These are phyloP conservation scores for Metschnikowia similis DNA, from an alignment of 805 yeast species.

Conservation along the genomic window DNA sequence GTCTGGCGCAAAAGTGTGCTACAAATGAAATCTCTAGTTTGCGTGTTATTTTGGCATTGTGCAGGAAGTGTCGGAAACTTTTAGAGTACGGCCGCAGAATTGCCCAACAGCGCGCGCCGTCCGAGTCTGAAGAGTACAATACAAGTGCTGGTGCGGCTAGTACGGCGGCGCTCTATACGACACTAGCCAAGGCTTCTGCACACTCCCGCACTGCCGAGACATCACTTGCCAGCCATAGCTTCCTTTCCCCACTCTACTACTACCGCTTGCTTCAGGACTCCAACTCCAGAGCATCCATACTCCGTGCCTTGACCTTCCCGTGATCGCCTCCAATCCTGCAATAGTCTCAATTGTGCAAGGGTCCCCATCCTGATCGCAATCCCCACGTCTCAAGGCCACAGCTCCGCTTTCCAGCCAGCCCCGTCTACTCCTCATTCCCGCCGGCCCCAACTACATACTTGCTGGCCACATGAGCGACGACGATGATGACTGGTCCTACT, in stretches of 20 bases:
- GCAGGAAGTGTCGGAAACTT: too few species aligned
- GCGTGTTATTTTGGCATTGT: too few species aligned
- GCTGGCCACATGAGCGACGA: slow-evolving; percentile 19
- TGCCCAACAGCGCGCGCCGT: too few species aligned
- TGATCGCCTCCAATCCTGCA: background rate
- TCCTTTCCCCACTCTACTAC: background rate
- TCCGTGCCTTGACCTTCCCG: too few species aligned
- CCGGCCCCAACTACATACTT: background rate
- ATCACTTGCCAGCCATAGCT: background rate
- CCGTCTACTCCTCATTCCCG: background rate
- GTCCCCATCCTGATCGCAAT: background rate
- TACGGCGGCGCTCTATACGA: too few species aligned
- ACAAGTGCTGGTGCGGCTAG: too few species aligned
- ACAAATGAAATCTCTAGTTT: too few species aligned
- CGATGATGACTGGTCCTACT: slow-evolving; percentile 40
- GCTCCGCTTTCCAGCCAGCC: background rate
- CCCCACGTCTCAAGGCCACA: background rate
- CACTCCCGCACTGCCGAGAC: background rate
- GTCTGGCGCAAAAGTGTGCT: too few species aligned
- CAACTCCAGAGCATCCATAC: too few species aligned
- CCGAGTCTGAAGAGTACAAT: too few species aligned
- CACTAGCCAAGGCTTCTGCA: background rate
- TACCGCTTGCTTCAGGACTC: too few species aligned
- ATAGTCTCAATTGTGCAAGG: background rate
- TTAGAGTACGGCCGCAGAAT: too few species aligned